Evolutionary conservation across 257 asterid genomes (phyloP).

Genomic region (Cordia subcordata): DNA sequence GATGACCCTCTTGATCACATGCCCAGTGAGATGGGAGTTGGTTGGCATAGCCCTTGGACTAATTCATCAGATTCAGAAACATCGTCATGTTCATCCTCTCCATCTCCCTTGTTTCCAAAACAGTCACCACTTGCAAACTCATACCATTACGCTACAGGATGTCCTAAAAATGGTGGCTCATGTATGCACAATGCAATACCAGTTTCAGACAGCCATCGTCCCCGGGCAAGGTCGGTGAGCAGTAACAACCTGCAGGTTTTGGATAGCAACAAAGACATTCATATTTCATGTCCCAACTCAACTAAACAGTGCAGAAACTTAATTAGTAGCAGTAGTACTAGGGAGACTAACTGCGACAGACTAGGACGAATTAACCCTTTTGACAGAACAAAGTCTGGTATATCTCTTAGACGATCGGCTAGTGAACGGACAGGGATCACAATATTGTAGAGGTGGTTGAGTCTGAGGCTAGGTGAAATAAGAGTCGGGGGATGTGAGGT

Average conservation of each 20-base stretch:
- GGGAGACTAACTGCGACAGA: constrained; percentile 36
- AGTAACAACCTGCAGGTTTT: constrained; percentile 10
- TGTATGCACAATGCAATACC: not conserved
- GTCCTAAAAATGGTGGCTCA: constrained; percentile 18
- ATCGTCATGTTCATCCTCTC: constrained; percentile 56
- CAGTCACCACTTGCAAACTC: constrained; percentile 36
- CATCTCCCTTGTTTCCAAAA: constrained; percentile 39
- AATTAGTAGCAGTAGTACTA: constrained; percentile 37
- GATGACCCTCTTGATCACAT: constrained; percentile 50
- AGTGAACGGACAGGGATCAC: constrained; percentile 19
- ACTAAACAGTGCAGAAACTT: constrained; percentile 30
- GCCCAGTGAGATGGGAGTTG: constrained; percentile 27
- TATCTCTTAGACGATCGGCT: constrained; percentile 35
- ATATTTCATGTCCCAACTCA: constrained; percentile 28
- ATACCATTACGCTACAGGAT: constrained; percentile 33
- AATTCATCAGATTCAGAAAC: constrained; percentile 71
- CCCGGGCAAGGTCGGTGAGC: constrained; percentile 18
- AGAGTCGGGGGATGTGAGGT: constrained; percentile 22
- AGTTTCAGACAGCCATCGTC: too few species aligned
- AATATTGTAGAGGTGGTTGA: constrained; percentile 11
- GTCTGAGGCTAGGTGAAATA: constrained; percentile 18
- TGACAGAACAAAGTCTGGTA: constrained; percentile 28
- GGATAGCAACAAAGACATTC: constrained; percentile 12
- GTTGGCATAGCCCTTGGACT: constrained; percentile 31
- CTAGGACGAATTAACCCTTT: constrained; percentile 32